Evolutionary conservation across 352 stramenopile species (phyloP).

Genomic region (Globisporangium viniferum): DNA sequence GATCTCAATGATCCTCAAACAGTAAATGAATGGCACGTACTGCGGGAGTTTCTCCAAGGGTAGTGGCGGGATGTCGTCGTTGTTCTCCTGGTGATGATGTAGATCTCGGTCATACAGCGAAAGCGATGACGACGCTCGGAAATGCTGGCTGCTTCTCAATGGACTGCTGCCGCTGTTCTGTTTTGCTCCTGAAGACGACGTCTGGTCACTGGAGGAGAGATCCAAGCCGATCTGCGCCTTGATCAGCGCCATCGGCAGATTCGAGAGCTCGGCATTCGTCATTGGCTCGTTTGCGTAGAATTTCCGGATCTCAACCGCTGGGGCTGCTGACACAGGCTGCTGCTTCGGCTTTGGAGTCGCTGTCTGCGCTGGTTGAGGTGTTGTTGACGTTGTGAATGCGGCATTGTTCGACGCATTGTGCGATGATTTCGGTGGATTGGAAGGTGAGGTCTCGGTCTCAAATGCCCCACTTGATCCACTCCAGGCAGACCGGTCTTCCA

Average conservation of each 20-base stretch:
- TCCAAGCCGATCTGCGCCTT: constrained; percentile 73
- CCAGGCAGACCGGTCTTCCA: constrained; percentile 10
- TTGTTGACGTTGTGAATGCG: neutral
- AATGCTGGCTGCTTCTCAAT: constrained; percentile 6
- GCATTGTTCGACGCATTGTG: neutral
- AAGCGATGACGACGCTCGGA: constrained; percentile 6
- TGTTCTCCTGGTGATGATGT: constrained; percentile 27
- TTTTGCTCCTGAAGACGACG: neutral
- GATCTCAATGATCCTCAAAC: neutral
- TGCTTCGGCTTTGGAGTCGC: constrained; percentile 17
- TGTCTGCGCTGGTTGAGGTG: neutral
- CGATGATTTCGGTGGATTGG: neutral
- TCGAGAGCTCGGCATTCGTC: constrained; percentile 61
- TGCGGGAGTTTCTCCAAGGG: constrained; percentile 50
- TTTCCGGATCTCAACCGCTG: constrained; percentile 37
- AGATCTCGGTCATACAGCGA: neutral
- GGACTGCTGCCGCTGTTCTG: constrained; percentile 1
- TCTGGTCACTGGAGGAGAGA: constrained; percentile 19
- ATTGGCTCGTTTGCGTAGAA: constrained; percentile 71
- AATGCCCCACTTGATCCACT: neutral
- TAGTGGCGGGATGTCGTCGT: constrained; percentile 51
- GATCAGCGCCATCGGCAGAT: constrained; percentile 64
- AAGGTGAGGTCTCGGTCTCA: neutral
- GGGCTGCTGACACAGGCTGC: neutral
- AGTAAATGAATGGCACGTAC: constrained; percentile 22